Evolutionary conservation across 345 rosid species (phyloP).

Genomic region (Hevea brasiliensis): DNA sequence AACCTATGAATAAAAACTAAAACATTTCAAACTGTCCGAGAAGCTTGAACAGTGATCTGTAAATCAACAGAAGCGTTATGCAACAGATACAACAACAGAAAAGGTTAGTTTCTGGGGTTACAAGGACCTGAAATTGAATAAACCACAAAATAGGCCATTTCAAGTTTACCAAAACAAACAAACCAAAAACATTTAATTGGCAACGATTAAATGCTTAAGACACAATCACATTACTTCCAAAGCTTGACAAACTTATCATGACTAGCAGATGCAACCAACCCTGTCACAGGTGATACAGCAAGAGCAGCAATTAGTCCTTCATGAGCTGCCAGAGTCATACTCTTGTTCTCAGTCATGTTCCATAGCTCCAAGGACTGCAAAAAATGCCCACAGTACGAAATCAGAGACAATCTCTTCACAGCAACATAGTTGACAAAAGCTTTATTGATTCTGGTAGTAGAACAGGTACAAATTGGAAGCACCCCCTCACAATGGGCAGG

Average conservation of each 20-base stretch:
- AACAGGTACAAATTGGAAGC: not conserved
- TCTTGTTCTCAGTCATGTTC: constrained; percentile 87
- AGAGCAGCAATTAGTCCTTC: constrained; percentile 74
- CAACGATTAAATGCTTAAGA: not conserved
- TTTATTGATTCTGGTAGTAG: not conserved
- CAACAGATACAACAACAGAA: constrained; percentile 21
- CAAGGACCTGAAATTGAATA: constrained; percentile 10
- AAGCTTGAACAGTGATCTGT: constrained; percentile 13
- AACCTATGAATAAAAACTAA: constrained; percentile 2
- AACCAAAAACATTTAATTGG: constrained; percentile 15
- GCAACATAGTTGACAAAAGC: not conserved
- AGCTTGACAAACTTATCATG: constrained; percentile 87
- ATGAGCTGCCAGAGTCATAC: constrained; percentile 72
- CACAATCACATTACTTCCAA: constrained; percentile 59
- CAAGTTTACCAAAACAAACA: constrained; percentile 9
- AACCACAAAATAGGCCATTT: constrained; percentile 12
- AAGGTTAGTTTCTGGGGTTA: constrained; percentile 30
- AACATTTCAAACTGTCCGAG: constrained; percentile 3
- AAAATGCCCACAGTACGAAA: not conserved
- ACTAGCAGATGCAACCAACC: constrained; percentile 92
- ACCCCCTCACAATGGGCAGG: not conserved
- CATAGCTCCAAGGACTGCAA: constrained; percentile 91
- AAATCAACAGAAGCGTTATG: constrained; percentile 2
- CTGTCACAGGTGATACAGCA: constrained; percentile 69
- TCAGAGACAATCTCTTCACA: constrained; percentile 6